Conservation (phyloP, 352 stramenopile species). For the Phytopythium chamaehyphon region DNA sequence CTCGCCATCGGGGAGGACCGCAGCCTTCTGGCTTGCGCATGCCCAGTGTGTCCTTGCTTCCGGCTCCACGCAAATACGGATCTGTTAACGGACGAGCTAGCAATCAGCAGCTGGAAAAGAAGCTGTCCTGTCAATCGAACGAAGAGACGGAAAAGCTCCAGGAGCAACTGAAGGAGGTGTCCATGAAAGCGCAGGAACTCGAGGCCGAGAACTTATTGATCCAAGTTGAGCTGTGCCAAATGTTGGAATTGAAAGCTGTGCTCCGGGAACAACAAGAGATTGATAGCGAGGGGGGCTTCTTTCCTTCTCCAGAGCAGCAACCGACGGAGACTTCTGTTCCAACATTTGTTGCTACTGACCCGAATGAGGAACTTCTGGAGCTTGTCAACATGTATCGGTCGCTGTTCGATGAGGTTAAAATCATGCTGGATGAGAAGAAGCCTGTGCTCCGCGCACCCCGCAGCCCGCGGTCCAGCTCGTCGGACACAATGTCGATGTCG, state of each 20-base stretch:
- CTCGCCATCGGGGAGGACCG: conserved; percentile 9
- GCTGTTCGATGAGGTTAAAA: conserved; percentile 56
- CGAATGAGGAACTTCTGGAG: conserved; percentile 48
- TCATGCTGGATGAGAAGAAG: conserved; percentile 51
- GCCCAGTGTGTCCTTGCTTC: conserved; percentile 37
- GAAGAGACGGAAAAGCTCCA: conserved; percentile 23
- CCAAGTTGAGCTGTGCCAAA: conserved; percentile 57
- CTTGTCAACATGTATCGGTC: conserved; percentile 67
- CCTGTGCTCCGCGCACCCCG: conserved; percentile 33
- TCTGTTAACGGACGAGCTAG: conserved; percentile 25
- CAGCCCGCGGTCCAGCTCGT: conserved; percentile 59
- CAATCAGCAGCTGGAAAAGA: conserved; percentile 33
- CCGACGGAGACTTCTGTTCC: conserved; percentile 8
- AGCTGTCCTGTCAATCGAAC: conserved; percentile 9
- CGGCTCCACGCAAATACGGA: conserved; percentile 41
- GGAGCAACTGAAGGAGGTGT: conserved; percentile 42
- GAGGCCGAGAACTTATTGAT: conserved; percentile 70
- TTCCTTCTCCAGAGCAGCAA: conserved; percentile 10
- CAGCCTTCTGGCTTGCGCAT: conserved; percentile 32
- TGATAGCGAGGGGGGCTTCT: neutral
- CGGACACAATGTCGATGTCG: conserved; percentile 58
- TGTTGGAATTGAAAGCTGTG: conserved; percentile 54
- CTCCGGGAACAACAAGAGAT: neutral
- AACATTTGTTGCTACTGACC: conserved; percentile 10
- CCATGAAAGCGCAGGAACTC: conserved; percentile 34